A percentile compares a stretch with the other conserved stretches of the same genome.
These are phyloP conservation scores for Mycena venus DNA, from an alignment of 768 basidiomycete genomes.

Conservation along the genomic window DNA sequence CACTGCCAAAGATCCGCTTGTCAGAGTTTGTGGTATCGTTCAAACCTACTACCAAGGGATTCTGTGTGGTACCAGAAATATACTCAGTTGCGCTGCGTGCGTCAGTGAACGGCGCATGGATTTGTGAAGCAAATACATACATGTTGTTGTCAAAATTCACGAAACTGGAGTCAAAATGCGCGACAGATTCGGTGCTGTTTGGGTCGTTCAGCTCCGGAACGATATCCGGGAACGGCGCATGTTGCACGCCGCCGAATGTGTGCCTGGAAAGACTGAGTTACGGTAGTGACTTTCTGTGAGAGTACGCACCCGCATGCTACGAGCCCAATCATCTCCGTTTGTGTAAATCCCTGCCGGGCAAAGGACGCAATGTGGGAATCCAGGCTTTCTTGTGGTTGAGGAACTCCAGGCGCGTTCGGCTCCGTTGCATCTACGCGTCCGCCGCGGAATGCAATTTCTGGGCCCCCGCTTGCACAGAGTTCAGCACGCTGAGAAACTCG, in stretches of 20 bases:
- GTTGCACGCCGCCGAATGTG: slow-evolving; percentile 9
- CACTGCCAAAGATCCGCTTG: slow-evolving; percentile 50
- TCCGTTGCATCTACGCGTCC: slow-evolving; percentile 21
- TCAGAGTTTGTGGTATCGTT: slow-evolving; percentile 54
- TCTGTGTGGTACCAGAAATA: slow-evolving; percentile 50
- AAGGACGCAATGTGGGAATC: slow-evolving; percentile 2
- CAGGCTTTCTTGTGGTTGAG: slow-evolving; percentile 15
- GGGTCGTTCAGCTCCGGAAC: background rate
- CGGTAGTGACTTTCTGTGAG: background rate
- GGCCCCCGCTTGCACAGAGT: background rate
- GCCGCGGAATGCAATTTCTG: slow-evolving; percentile 23
- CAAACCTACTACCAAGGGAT: slow-evolving; percentile 49
- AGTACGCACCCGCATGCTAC: slow-evolving; percentile 16
- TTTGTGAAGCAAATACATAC: background rate
- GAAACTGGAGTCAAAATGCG: slow-evolving; percentile 1
- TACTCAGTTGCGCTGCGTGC: slow-evolving; percentile 49
- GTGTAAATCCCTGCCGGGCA: slow-evolving; percentile 16
- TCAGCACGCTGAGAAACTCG: background rate
- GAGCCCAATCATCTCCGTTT: too few relatives aligned
- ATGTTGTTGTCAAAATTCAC: slow-evolving; percentile 7
- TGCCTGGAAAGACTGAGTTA: background rate
- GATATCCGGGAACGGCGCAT: background rate
- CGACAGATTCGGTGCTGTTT: background rate
- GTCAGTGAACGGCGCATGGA: background rate
- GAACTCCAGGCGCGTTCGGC: slow-evolving; percentile 1